Conservation (phyloP, 2,329 filamentous ascomycete genomes). For the Pseudodiploospora longispora region DNA sequence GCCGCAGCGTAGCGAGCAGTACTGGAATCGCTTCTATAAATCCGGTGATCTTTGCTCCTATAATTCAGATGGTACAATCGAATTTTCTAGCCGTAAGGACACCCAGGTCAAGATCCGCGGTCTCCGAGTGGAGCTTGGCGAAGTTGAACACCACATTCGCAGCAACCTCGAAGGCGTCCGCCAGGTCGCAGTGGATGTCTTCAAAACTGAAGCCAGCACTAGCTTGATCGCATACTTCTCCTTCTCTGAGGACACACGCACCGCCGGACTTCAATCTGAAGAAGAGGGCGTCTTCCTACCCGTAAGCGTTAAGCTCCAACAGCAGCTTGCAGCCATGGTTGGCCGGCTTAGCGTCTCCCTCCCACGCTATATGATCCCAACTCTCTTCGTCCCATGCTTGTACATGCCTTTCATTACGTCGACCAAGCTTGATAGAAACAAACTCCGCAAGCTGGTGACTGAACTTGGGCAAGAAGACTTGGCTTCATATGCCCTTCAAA, state of each 20-base stretch:
- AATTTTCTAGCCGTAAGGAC: conserved; percentile 4
- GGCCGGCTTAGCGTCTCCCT: neutral
- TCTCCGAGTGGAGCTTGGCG: conserved; percentile 6
- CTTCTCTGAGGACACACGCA: neutral
- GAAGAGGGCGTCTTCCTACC: conserved; percentile 1
- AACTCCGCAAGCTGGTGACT: neutral
- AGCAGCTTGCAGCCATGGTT: neutral
- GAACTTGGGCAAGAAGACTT: conserved; percentile 6
- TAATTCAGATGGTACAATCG: neutral
- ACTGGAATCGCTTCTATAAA: conserved; percentile 5
- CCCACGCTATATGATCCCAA: conserved; percentile 3
- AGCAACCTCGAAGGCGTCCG: neutral
- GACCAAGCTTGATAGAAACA: conserved; percentile 8
- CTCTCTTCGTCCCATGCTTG: conserved; percentile 1
- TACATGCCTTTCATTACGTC: neutral
- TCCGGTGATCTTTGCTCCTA: conserved; percentile 7
- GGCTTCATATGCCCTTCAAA: conserved; percentile 14
- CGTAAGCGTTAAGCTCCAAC: neutral
- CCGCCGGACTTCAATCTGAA: neutral
- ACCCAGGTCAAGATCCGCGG: conserved; percentile 7
- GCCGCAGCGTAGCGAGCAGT: conserved; percentile 3
- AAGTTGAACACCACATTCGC: conserved; percentile 4
- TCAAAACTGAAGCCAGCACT: neutral
- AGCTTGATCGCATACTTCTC: conserved; percentile 1
- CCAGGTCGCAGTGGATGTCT: conserved; percentile 1